phyloP scores from a whole-genome alignment of 345 rosid species.

The Kernera saxatilis region DNA sequence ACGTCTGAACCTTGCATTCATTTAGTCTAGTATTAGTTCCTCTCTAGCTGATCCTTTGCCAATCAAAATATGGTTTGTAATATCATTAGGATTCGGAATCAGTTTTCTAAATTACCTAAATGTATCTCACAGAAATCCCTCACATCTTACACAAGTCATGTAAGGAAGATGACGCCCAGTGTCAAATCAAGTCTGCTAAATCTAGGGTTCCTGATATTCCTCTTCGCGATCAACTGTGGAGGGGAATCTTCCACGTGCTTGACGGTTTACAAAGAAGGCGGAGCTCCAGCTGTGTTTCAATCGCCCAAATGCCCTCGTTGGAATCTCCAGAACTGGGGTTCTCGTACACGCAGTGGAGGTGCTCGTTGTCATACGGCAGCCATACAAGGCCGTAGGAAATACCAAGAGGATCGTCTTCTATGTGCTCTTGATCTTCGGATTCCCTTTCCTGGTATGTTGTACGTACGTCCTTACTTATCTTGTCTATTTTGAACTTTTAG shows the following conservation, averaged over 20 bases:
- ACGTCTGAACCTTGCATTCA: no score
- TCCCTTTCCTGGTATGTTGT: slow-evolving; percentile 45
- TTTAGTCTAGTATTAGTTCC: no score
- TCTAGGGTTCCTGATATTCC: not conserved
- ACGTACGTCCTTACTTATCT: no score
- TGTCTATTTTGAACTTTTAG: no score
- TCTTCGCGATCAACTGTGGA: not conserved
- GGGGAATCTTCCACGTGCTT: slow-evolving; percentile 81
- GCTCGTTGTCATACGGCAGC: slow-evolving; percentile 61
- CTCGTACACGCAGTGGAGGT: slow-evolving; percentile 29
- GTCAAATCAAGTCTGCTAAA: not conserved
- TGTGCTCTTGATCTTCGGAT: slow-evolving; percentile 74
- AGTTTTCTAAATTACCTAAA: no score
- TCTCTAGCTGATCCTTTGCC: no score
- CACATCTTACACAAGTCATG: not conserved
- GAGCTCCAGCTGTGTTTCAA: slow-evolving; percentile 83
- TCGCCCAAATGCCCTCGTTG: slow-evolving; percentile 89
- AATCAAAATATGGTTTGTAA: no score
- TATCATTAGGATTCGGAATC: no score
- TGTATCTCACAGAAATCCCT: no score
- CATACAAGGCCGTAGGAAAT: slow-evolving; percentile 64
- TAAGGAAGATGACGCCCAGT: slow-evolving; percentile 3
- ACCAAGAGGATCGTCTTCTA: slow-evolving; percentile 75
- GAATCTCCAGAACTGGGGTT: slow-evolving; percentile 48
- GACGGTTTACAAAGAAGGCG: slow-evolving; percentile 76